Evolutionary conservation across 2,329 filamentous ascomycete genomes (phyloP).

Genomic region (Scedosporium aurantiacum): DNA sequence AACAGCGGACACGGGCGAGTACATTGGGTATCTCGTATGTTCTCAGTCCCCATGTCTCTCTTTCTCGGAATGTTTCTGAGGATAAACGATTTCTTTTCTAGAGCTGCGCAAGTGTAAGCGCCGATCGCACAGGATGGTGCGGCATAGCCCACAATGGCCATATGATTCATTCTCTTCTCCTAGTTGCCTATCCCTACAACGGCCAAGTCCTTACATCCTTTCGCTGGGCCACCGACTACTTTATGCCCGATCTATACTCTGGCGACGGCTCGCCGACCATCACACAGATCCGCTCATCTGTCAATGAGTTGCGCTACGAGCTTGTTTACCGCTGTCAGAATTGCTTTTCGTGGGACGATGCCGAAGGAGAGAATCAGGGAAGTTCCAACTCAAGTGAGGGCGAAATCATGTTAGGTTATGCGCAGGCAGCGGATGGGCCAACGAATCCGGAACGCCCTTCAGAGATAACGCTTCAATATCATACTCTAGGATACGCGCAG

Average conservation of each 20-base stretch:
- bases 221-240: slow-evolving; percentile 47
- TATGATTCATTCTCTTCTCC: slow-evolving; percentile 48
- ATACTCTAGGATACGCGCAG: slow-evolving; percentile 1
- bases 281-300: slow-evolving; percentile 45
- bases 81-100: neutral
- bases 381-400: slow-evolving; percentile 32
- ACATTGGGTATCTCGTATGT: slow-evolving; percentile 46
- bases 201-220: slow-evolving; percentile 45
- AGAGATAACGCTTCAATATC: slow-evolving; percentile 19
- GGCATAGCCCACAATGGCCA: slow-evolving; percentile 40
- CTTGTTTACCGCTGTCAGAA: slow-evolving; percentile 29
- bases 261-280: slow-evolving; percentile 34
- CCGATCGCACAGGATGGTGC: slow-evolving; percentile 41
- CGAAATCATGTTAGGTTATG: slow-evolving; percentile 42
- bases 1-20: slow-evolving; percentile 38
- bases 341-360: slow-evolving; percentile 37
- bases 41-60: neutral
- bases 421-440: slow-evolving; percentile 34
- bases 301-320: slow-evolving; percentile 48
- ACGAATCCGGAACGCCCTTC: slow-evolving; percentile 29
- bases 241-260: slow-evolving; percentile 44
- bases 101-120: slow-evolving; percentile 7
- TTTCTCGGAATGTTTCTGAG: too few relatives aligned
- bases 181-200: slow-evolving; percentile 46
- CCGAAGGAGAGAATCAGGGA: slow-evolving; percentile 24